Evolutionary conservation across 1,284 basidiomycete species (phyloP).

Genomic region (Kwoniella shivajii): DNA sequence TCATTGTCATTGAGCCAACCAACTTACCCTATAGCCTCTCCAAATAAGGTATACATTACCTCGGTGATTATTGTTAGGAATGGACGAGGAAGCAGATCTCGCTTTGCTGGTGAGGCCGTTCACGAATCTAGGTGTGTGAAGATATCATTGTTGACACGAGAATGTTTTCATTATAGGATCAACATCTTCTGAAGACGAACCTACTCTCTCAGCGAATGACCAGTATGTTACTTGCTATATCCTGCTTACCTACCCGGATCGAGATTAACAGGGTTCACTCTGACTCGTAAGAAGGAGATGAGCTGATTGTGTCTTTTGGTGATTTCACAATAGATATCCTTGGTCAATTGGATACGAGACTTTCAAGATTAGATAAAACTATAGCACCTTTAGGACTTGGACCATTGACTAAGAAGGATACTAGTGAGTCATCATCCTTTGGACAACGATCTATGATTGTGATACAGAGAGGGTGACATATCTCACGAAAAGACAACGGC

Average conservation of each 20-base stretch:
- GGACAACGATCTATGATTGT: not conserved
- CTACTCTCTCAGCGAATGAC: constrained; percentile 52
- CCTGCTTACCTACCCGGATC: too few relatives aligned
- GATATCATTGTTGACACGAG: not conserved
- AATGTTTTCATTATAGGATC: constrained; percentile 36
- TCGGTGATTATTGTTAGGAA: constrained; percentile 10
- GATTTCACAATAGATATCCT: constrained; percentile 53
- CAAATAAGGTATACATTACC: too few relatives aligned
- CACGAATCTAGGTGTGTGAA: not conserved
- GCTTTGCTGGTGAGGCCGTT: constrained; percentile 48
- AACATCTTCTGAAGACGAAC: constrained; percentile 54
- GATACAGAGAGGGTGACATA: too few relatives aligned
- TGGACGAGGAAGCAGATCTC: constrained; percentile 54
- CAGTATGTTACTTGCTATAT: constrained; percentile 25
- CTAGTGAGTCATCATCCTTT: constrained; percentile 23
- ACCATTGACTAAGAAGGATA: constrained; percentile 40
- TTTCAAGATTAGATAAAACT: constrained; percentile 51
- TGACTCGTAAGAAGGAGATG: too few relatives aligned
- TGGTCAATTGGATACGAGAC: constrained; percentile 48
- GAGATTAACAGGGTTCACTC: too few relatives aligned
- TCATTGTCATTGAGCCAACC: too few relatives aligned
- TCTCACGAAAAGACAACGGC: too few relatives aligned
- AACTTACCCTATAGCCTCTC: too few relatives aligned
- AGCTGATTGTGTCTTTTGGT: too few relatives aligned
- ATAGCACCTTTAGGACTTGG: constrained; percentile 52